Evolutionary conservation across 2,329 filamentous ascomycete genomes (phyloP), one percentile per base, ranked within the genome.

Genomic region (Ramularia endophylla): DNA sequence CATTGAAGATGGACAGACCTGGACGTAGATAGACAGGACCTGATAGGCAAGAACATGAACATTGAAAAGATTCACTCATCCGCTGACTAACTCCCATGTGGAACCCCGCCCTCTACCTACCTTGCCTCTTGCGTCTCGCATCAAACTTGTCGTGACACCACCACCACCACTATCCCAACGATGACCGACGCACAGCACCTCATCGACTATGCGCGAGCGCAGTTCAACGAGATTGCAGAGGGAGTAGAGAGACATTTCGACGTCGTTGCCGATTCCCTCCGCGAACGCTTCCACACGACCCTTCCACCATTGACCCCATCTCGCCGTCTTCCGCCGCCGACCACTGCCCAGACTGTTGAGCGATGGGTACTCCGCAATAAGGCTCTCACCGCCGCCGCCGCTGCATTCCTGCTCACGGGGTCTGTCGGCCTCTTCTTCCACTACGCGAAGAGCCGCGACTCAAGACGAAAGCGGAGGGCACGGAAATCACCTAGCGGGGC

Each of bases 181-280:
- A 63, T 64, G 61, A 63, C 61, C 2, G 61, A 64, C 46, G 59
- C 61, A 15, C 58, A 62, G 43, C 55, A 60, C 16, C 47, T 63
- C 36, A 59, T 64, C 51, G 55, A 64, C 46, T 54, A 46, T 36
- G 60, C 60, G n/a, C 56, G 57, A 19, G 45, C 43, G 17, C 59
- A 64, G 31, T 62, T 64, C 53, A 57, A 63, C 45, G 75, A 85
- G 39, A 75, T 90, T 47, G 87, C 87, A 61, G 83, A 87, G 50
- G 83, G 82, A 52, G 78, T 94, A 61, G 87, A 95, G 65, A 74
- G 76, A 44, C 80, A 88, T 59, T 82, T 95, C 64, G 87, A 95
- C 57, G 73, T 75, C 45, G 80, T 87, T 32, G 85, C 88, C 40
- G 71, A 74, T 27, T 72, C 75, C 27, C 71, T 95, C 34, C 80